phyloP scores from a whole-genome alignment of 2,329 filamentous ascomycete genomes.

The Colletotrichum sp. region DNA sequence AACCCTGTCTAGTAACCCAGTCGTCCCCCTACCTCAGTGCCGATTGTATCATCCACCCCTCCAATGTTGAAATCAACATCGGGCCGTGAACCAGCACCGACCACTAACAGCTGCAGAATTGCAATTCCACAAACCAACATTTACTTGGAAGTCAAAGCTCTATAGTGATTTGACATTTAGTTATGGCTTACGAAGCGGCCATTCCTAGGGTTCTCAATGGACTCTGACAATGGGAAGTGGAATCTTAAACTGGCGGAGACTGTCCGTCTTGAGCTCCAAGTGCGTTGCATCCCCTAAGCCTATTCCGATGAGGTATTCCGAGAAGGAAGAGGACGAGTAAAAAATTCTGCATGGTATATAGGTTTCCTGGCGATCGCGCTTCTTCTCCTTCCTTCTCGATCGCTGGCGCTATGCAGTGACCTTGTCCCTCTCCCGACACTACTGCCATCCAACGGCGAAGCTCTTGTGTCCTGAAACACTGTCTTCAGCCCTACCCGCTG shows the following conservation, averaged over 20 bases:
- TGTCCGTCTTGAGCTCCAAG: background rate
- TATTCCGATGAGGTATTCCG: background rate
- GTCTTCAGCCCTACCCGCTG: background rate
- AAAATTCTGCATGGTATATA: background rate
- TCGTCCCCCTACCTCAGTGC: background rate
- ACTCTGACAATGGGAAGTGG: background rate
- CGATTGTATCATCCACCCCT: constrained; percentile 9
- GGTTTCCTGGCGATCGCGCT: background rate
- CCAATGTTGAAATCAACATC: constrained; percentile 4
- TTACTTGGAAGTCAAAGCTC: background rate
- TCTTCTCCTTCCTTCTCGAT: background rate
- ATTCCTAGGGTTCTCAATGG: background rate
- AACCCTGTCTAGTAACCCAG: background rate
- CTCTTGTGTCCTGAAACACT: background rate
- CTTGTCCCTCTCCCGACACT: background rate
- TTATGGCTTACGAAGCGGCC: background rate
- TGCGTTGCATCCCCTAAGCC: background rate
- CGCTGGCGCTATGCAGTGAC: background rate
- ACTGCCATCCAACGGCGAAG: background rate
- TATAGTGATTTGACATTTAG: background rate
- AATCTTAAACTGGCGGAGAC: background rate
- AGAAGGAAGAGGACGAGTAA: background rate
- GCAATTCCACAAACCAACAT: background rate
- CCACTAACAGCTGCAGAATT: background rate
- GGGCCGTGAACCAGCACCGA: background rate